Percentiles rank a stretch among this genome's conserved stretches.
phyloP scores from a whole-genome alignment of 306 rosid genomes.

The Citrullus mucosospermus region DNA sequence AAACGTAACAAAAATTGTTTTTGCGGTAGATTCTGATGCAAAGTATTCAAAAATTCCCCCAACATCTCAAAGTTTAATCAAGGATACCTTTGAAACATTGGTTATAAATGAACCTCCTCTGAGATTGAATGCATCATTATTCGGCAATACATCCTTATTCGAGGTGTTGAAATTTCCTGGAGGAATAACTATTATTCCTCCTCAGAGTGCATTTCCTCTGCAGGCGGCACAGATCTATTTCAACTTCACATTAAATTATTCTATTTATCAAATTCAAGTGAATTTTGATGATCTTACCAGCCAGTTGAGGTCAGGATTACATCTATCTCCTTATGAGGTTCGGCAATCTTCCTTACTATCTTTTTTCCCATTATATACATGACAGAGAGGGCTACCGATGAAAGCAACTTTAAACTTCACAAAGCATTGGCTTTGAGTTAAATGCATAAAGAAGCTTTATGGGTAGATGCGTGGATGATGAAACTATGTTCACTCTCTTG shows the following conservation, averaged over 20 bases:
- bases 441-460: not conserved
- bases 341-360: conserved; percentile 11
- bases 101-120: conserved; percentile 29
- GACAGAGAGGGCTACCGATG: not conserved
- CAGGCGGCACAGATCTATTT: conserved; percentile 45
- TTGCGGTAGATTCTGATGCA: conserved; percentile 41
- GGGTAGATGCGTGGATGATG: not conserved
- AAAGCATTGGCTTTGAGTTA: not conserved
- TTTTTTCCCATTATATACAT: not conserved
- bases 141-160: conserved; percentile 40
- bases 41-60: conserved; percentile 32
- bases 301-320: conserved; percentile 69
- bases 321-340: conserved; percentile 57
- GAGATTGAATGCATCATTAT: conserved; percentile 43
- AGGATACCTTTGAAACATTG: conserved; percentile 29
- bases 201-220: conserved; percentile 59
- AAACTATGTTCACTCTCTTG: not conserved
- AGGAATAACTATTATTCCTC: conserved; percentile 67
- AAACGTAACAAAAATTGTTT: conserved; percentile 50
- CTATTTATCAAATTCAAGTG: conserved; percentile 48
- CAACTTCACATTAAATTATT: conserved; percentile 64
- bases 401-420: not conserved
- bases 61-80: conserved; percentile 46
- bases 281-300: conserved; percentile 43
- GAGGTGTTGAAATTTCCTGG: conserved; percentile 79